Evolutionary conservation across 257 asterid genomes (phyloP).

Genomic region (Leptodermis oblonga): DNA sequence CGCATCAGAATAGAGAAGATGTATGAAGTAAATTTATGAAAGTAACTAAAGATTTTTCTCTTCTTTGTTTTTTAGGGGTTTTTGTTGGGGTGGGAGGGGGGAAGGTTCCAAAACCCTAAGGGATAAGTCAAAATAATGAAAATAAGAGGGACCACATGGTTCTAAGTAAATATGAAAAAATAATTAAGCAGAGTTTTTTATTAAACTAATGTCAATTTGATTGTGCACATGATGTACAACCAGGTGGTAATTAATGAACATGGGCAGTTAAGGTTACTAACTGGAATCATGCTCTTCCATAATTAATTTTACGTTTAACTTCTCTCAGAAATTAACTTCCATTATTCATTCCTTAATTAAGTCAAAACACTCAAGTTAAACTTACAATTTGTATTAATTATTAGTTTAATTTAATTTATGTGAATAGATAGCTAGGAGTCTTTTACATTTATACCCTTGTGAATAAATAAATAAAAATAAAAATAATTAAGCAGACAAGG

Average conservation of each 20-base stretch:
- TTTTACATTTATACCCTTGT: background rate
- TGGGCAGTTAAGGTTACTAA: slow-evolving; percentile 13
- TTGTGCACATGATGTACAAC: slow-evolving; percentile 19
- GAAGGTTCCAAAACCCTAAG: background rate
- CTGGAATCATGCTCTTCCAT: slow-evolving; percentile 17
- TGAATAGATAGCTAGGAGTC: background rate
- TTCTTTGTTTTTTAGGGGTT: no score
- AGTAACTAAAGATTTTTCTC: no score
- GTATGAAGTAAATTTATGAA: no score
- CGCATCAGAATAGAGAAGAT: no score
- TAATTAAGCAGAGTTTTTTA: background rate
- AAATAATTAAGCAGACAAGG: background rate
- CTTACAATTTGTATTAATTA: no score
- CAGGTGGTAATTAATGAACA: slow-evolving; percentile 23
- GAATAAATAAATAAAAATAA: no score
- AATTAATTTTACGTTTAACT: no score
- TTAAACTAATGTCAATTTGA: slow-evolving; percentile 8
- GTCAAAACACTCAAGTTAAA: no score
- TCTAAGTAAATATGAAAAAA: background rate
- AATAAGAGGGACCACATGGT: slow-evolving; percentile 13
- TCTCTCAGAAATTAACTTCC: background rate
- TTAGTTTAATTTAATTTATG: background rate
- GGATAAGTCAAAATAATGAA: background rate
- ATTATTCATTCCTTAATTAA: no score
- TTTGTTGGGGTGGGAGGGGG: background rate